Percentiles rank a stretch among this genome's conserved stretches.
Evolutionary conservation across 192 early-diverging fungal species (phyloP).

Genomic region (Coemansia sp.): DNA sequence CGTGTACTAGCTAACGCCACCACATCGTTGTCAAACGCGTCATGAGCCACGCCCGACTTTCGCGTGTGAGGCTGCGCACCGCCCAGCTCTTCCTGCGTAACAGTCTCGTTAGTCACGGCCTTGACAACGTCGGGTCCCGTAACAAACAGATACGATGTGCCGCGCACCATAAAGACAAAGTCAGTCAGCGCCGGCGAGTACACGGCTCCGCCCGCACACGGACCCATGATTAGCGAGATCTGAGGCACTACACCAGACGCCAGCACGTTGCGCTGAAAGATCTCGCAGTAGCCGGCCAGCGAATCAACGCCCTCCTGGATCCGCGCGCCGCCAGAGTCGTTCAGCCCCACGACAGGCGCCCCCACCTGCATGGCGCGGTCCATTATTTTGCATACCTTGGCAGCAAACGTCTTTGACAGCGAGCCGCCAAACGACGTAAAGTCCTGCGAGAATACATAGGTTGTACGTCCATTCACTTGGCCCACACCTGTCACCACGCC

Average conservation of each 20-base stretch:
- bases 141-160: slow-evolving; percentile 93
- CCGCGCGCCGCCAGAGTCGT: slow-evolving; percentile 95
- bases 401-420: slow-evolving; percentile 80
- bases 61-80: slow-evolving; percentile 86
- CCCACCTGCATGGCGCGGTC: slow-evolving; percentile 88
- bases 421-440: slow-evolving; percentile 92
- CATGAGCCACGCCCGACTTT: slow-evolving; percentile 89
- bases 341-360: slow-evolving; percentile 91
- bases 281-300: slow-evolving; percentile 92
- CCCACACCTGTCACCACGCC: slow-evolving; percentile 96
- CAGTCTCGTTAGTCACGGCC: slow-evolving; percentile 89
- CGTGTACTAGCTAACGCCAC: slow-evolving; percentile 75
- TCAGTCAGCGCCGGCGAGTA: slow-evolving; percentile 97
- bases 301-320: slow-evolving; percentile 98
- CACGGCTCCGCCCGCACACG: slow-evolving; percentile 95
- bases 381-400: slow-evolving; percentile 92
- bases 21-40: slow-evolving; percentile 90
- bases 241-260: slow-evolving; percentile 94
- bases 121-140: slow-evolving; percentile 97
- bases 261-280: slow-evolving; percentile 90
- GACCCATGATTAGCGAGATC: slow-evolving; percentile 95
- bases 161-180: slow-evolving; percentile 95
- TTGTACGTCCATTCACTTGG: slow-evolving; percentile 83
- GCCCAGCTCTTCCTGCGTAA: slow-evolving; percentile 92
- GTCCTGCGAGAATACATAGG: slow-evolving; percentile 91